These are phyloP conservation scores for Sarcodon aspratus DNA, from an alignment of 768 basidiomycete genomes.

Conservation along the genomic window DNA sequence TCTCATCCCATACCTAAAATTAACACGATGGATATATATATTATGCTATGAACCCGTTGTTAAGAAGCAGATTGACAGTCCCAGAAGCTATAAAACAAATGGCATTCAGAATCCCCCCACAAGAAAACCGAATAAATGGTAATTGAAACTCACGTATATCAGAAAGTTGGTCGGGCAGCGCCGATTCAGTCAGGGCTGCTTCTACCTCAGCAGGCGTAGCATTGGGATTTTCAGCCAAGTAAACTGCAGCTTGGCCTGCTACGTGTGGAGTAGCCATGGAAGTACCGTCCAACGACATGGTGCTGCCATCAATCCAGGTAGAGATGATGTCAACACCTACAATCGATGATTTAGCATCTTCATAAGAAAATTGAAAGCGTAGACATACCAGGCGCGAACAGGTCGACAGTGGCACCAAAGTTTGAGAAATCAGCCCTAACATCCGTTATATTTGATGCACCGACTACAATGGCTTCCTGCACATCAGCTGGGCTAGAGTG, in stretches of 20 bases:
- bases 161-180: not conserved
- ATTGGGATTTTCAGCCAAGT: slow-evolving; percentile 10
- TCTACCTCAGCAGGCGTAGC: not conserved
- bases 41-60: not conserved
- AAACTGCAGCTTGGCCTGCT: slow-evolving; percentile 27
- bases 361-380: slow-evolving; percentile 42
- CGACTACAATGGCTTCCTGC: slow-evolving; percentile 8
- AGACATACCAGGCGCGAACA: slow-evolving; percentile 37
- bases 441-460: slow-evolving; percentile 6
- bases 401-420: slow-evolving; percentile 9
- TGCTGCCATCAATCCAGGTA: slow-evolving; percentile 18
- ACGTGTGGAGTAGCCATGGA: slow-evolving; percentile 26
- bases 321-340: slow-evolving; percentile 23
- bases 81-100: too few relatives aligned
- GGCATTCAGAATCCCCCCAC: too few relatives aligned
- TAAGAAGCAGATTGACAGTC: not conserved
- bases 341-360: slow-evolving; percentile 20
- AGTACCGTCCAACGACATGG: slow-evolving; percentile 1
- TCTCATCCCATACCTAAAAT: too few relatives aligned
- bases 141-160: not conserved
- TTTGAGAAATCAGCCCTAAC: slow-evolving; percentile 9
- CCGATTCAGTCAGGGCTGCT: not conserved
- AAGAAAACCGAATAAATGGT: too few relatives aligned
- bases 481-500: slow-evolving; percentile 8
- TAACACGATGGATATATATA: too few relatives aligned